A percentile compares a stretch with the other conserved stretches of the same genome.
Conservation (phyloP, 768 basidiomycete genomes). For the Podaxis sp. region DNA sequence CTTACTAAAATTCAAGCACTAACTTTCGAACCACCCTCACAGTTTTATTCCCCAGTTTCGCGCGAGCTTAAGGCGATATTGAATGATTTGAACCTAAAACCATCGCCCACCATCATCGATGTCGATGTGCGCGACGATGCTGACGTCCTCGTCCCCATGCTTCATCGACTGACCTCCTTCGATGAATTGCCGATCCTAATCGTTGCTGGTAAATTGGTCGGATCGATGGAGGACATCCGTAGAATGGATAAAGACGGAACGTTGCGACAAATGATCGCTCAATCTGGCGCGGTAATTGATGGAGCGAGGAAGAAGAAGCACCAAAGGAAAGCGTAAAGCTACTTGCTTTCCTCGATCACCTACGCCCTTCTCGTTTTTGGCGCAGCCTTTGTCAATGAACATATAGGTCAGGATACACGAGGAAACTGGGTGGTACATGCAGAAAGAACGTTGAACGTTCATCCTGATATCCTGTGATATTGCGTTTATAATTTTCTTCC, state of each 20-base stretch:
- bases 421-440: background rate
- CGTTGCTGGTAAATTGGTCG: slow-evolving; percentile 61
- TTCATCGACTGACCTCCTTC: slow-evolving; percentile 57
- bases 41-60: slow-evolving; percentile 65
- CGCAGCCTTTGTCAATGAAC: too few species aligned
- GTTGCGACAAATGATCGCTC: slow-evolving; percentile 46
- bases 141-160: slow-evolving; percentile 58
- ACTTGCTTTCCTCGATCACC: background rate
- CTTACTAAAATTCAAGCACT: slow-evolving; percentile 5
- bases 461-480: background rate
- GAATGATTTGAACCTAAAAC: slow-evolving; percentile 53
- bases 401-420: background rate
- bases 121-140: slow-evolving; percentile 75
- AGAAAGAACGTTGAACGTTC: background rate
- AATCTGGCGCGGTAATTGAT: slow-evolving; percentile 60
- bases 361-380: background rate
- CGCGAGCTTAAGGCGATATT: slow-evolving; percentile 68
- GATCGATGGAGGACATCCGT: slow-evolving; percentile 51
- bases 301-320: slow-evolving; percentile 50
- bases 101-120: slow-evolving; percentile 66
- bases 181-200: slow-evolving; percentile 65
- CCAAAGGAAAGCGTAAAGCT: background rate
- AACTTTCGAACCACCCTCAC: slow-evolving; percentile 9
- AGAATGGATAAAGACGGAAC: slow-evolving; percentile 49
- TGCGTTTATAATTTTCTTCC: background rate